Evolutionary conservation across 2,329 filamentous ascomycete species (phyloP), one percentile per base, ranked within the genome.

Genomic region (Trichoderma arundinaceum): DNA sequence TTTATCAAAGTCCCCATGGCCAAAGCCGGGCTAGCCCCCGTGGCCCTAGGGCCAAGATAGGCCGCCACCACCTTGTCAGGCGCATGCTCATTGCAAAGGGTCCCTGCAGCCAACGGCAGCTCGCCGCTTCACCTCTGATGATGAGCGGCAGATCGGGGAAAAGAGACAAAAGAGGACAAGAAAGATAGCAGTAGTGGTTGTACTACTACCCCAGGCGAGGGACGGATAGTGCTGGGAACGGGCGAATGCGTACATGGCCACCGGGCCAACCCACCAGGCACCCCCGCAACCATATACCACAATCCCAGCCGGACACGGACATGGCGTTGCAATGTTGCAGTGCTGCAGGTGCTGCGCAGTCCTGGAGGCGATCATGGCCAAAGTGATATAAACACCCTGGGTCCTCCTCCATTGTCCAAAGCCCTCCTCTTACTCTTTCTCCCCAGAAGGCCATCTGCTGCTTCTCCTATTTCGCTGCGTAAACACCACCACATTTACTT

Each of bases 401-500:
- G 33, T 49, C 33, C 44, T 43, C 44, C 44, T 8, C 39, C 57
- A 13, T 28, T 19, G 17, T 17, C 22, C 43, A 19, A 19, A 19
- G 28, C 43, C 22, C 9, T 59, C 22, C 22, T 10, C 22, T 9
- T 64, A 6, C 28, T 64, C 43, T 39, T 6, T 28, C 22, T 28
- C 22, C 22, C 22, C 48, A 63, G 57, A 56, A 49, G 44, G 53
- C 49, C 32, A 48, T 64, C 43, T 46, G 62, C 57, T 60, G 22
- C 39, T 64, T 64, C 32, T 51, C 43, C 35, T 33, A 12, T 44
- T 59, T 12, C 19, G 43, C 33, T 60, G 43, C 13, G 28, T 17
- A 22, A 60, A 43, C 48, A 39, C 35, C 22, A 53, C 51, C 59
- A 28, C 22, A 32, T 22, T 54, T 63, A 33, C n/a, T 84, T 43